Evolutionary conservation across 139 green algal genomes (phyloP).

Genomic region (Limnomonas spitsbergensis): DNA sequence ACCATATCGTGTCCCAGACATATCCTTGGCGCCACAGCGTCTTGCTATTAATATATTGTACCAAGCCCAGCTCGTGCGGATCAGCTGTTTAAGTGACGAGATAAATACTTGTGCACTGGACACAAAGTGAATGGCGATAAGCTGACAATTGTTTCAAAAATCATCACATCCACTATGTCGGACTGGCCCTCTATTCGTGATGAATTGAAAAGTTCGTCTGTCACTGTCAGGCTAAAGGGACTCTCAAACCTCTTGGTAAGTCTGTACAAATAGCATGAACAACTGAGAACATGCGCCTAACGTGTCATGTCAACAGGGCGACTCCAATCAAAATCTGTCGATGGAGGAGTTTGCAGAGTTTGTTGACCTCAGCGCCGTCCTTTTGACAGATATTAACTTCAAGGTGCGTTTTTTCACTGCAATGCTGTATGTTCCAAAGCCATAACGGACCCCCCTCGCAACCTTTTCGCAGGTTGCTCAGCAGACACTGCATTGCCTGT

Average conservation of each 20-base stretch:
- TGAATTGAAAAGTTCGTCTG: slow-evolving; percentile 22
- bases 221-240: slow-evolving; percentile 34
- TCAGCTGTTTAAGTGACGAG: no score
- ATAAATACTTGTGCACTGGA: no score
- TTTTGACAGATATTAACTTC: slow-evolving; percentile 43
- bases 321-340: background rate
- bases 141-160: no score
- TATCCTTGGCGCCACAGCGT: no score
- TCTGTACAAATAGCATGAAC: background rate
- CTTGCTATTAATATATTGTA: no score
- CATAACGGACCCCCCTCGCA: no score
- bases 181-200: slow-evolving; percentile 6
- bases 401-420: slow-evolving; percentile 41
- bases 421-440: background rate
- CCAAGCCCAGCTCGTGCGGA: no score
- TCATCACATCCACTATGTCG: no score
- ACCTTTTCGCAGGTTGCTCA: slow-evolving; percentile 27
- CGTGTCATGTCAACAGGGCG: no score
- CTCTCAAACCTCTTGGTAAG: slow-evolving; percentile 40
- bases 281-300: no score
- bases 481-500: slow-evolving; percentile 34
- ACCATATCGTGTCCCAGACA: no score
- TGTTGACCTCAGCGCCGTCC: slow-evolving; percentile 26
- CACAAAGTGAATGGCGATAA: no score
- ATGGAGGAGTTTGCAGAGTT: slow-evolving; percentile 33